Base-by-base conservation (phyloP, 352 stramenopile genomes). In the Phytopythium helicoides region DNA sequence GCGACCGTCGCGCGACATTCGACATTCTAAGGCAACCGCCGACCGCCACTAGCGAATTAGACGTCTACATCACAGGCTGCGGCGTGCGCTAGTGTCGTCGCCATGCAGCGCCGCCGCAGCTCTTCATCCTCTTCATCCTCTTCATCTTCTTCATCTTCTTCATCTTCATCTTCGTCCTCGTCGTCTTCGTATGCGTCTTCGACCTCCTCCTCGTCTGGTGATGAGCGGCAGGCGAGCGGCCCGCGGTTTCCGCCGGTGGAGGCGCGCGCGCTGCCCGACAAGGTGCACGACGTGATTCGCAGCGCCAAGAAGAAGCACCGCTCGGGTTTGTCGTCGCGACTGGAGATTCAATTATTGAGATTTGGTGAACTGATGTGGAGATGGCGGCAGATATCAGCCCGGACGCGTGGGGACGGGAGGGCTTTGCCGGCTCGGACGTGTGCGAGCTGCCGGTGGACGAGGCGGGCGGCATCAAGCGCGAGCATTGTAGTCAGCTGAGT, bases 301-400 rank as follows among this genome's bases (percentile, higher is more conserved):
- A 76, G 76, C 47, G 76, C 76, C 37, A 92, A 92, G 61, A 74
- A 73, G 46, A 81, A 81, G 26, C 79, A 92, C 38, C 82, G 82
- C 61, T 86, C 79, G 23, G 81, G 81, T 92, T 68, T 14, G 36
- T 44, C 12, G 25, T 38, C 7, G 19, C 40, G 19, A 3, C 14
- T 15, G n/a, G 19, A 2, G 34, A 7, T 6, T 25, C 39, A 3
- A 19, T 23, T 23, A n/a, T n/a, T n/a, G n/a, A n/a, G n/a, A n/a
- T n/a, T n/a, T n/a, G n/a, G n/a, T n/a, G n/a, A n/a, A n/a, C n/a
- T n/a, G n/a, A n/a, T n/a, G n/a, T n/a, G n/a, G n/a, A n/a, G n/a
- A n/a, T n/a, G n/a, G n/a, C n/a, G n/a, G n/a, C n/a, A 92, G 83
- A 93, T 52, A 89, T 93, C 52, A 71, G 82, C 47, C 53, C 71